These are phyloP conservation scores for Acacia confusa DNA, from an alignment of 306 rosid genomes.

Conservation along the genomic window DNA sequence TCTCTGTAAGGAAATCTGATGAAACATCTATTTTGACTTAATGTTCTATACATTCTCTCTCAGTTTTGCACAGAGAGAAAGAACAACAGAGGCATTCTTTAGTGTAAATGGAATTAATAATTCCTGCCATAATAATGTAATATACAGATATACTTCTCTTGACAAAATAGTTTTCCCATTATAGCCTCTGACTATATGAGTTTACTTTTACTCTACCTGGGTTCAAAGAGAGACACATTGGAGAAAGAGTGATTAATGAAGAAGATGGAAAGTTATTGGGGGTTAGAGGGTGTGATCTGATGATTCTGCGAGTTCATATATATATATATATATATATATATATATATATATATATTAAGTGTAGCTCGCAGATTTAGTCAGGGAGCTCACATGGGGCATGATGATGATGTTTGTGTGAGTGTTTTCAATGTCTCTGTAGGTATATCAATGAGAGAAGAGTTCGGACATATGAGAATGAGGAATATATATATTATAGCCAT, in stretches of 20 bases:
- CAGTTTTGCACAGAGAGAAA: conserved; percentile 22
- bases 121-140: conserved; percentile 26
- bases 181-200: conserved; percentile 17
- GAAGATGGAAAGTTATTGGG: not conserved
- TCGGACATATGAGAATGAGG: not conserved
- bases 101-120: conserved; percentile 38
- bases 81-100: conserved; percentile 27
- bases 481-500: not conserved
- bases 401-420: not conserved
- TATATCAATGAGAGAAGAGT: conserved; percentile 23
- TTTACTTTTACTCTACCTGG: conserved; percentile 5
- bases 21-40: conserved; percentile 51
- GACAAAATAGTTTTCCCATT: conserved; percentile 20
- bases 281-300: not conserved
- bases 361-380: not conserved
- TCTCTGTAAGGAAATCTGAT: conserved; percentile 46
- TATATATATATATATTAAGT: not conserved
- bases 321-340: no score
- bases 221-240: not conserved
- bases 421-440: conserved; percentile 1
- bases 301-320: not conserved
- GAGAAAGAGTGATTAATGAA: conserved; percentile 12
- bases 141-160: no score
- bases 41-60: not conserved
- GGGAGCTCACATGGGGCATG: conserved; percentile 31